Percentiles rank a stretch among this genome's conserved stretches.
Evolutionary conservation across 2,329 filamentous ascomycete genomes (phyloP).

Genomic region (Aspergillus sergii): DNA sequence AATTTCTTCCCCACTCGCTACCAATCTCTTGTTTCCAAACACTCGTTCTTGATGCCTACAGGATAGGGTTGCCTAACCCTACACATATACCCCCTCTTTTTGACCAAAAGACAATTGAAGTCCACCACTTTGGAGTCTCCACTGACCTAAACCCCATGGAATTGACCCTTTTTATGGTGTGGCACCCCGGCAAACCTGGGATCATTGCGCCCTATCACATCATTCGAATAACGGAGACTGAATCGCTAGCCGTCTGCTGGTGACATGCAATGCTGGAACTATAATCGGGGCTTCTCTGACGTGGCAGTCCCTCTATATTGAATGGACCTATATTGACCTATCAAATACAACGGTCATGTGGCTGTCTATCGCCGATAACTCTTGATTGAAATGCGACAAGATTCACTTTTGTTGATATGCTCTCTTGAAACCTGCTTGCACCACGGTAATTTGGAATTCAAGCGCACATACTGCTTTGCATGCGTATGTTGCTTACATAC

Average conservation of each 20-base stretch:
- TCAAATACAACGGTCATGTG: slow-evolving; percentile 12
- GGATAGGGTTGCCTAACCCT: slow-evolving; percentile 3
- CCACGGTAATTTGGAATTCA: background rate
- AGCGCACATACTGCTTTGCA: background rate
- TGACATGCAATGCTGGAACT: slow-evolving; percentile 14
- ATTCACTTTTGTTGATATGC: slow-evolving; percentile 4
- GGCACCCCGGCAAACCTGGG: slow-evolving; percentile 10
- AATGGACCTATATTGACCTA: slow-evolving; percentile 9
- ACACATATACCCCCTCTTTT: background rate
- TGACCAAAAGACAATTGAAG: background rate
- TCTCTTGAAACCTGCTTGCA: background rate
- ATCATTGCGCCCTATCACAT: slow-evolving; percentile 18
- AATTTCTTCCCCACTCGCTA: background rate
- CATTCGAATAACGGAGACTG: slow-evolving; percentile 5
- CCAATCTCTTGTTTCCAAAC: background rate
- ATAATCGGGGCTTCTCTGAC: slow-evolving; percentile 30
- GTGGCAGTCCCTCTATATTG: slow-evolving; percentile 32
- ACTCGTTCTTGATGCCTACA: background rate
- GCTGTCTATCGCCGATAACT: slow-evolving; percentile 17
- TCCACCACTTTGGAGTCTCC: slow-evolving; percentile 9
- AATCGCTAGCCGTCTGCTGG: slow-evolving; percentile 11
- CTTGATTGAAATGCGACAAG: slow-evolving; percentile 2
- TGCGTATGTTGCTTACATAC: background rate
- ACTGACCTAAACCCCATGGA: slow-evolving; percentile 1
- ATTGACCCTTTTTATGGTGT: slow-evolving; percentile 11